Base-by-base conservation (phyloP, 208 protist species). In the Acanthamoeba sp. region DNA sequence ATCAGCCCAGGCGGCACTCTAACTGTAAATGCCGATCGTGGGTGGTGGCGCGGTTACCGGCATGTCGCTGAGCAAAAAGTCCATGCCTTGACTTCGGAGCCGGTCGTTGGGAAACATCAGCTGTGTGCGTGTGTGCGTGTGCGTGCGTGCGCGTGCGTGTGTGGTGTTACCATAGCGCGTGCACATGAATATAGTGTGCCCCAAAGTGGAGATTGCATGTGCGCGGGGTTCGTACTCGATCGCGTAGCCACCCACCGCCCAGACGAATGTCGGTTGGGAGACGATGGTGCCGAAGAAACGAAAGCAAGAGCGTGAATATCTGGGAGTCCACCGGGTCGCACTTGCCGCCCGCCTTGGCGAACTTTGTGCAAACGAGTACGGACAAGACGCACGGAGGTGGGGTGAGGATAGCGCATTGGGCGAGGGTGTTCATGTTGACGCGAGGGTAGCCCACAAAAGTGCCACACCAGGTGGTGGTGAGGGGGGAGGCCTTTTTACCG, bases 21-120 rank as follows among this genome's bases (percentile, higher is more conserved):
- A 62, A 7, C 55, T 29, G 55, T 7, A 7, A 29, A 6, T 20
- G 48, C 48, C 6, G 48, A 55, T 6, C 48, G 48, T 55, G 16
- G 16, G 48, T 62, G 18, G 9, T n/a, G 7, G 38, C 36, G 9
- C 29, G 36, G 14, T 12, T 27, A 78, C 78, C 78, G n/a, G 16
- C 22, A 87, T 84, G 32, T 84, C 73, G 73, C 73, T 84, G 24
- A 87, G 18, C 24, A 87, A 2, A 59, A 87, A 87, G 45, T 87
- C 78, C 78, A 87, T 87, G 78, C 78, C 78, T 1, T 7, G 38
- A n/a, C 24, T 45, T 45, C 27, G 5, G 10, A 20, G 20, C 32
- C 38, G 78, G 4, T 32, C 27, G 22, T 87, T 59, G 32, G 78
- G 78, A 32, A 59, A 87, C 42, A 87, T 52, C 16, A 87, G 22